Evolutionary conservation across 1,139 yeast species (phyloP).

Genomic region (Kazachstania sp.): DNA sequence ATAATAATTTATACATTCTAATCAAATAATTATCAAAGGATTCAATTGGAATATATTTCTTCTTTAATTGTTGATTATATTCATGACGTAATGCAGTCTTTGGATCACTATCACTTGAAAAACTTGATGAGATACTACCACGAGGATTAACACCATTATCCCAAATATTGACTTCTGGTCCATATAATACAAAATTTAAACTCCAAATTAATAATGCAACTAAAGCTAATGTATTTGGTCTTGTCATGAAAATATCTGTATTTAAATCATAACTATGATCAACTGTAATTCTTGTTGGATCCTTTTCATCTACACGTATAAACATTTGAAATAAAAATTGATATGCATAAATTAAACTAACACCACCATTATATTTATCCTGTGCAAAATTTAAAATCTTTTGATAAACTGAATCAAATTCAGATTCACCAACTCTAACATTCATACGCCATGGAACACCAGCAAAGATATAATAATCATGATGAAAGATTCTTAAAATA

Average conservation of each 20-base stretch:
- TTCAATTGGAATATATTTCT: slow-evolving; percentile 21
- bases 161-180: slow-evolving; percentile 46
- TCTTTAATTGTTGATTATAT: slow-evolving; percentile 8
- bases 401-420: slow-evolving; percentile 43
- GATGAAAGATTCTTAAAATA: slow-evolving; percentile 60
- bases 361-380: slow-evolving; percentile 33
- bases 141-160: slow-evolving; percentile 14
- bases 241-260: slow-evolving; percentile 45
- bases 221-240: slow-evolving; percentile 49
- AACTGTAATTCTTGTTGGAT: slow-evolving; percentile 8
- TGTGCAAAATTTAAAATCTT: slow-evolving; percentile 33
- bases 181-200: slow-evolving; percentile 43
- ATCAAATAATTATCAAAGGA: slow-evolving; percentile 17
- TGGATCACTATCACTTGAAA: slow-evolving; percentile 8
- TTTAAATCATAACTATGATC: slow-evolving; percentile 38
- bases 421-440: slow-evolving; percentile 53
- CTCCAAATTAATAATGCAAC: slow-evolving; percentile 52
- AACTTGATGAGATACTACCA: not conserved
- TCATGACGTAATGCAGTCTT: slow-evolving; percentile 27
- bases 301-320: slow-evolving; percentile 37
- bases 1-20: slow-evolving; percentile 15
- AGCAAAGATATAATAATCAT: slow-evolving; percentile 68
- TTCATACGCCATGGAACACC: slow-evolving; percentile 83
- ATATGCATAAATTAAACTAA: slow-evolving; percentile 56
- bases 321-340: slow-evolving; percentile 55